Evolutionary conservation across 75 land plant genomes (phyloP).

Genomic region (Picea sitchensis): DNA sequence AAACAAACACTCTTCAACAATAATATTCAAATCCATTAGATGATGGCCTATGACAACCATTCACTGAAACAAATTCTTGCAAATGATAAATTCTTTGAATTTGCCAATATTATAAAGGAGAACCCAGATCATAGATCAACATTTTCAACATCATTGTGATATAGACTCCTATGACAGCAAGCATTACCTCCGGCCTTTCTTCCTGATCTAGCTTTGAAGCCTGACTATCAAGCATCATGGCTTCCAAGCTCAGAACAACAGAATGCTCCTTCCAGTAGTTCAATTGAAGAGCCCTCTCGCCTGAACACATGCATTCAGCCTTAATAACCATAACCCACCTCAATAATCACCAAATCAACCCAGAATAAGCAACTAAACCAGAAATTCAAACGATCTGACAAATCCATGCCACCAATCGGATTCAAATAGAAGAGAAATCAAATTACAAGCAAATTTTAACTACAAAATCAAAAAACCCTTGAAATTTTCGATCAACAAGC

Average conservation of each 20-base stretch:
- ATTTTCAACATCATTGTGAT: neutral
- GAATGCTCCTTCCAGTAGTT: constrained; percentile 97
- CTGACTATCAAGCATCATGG: constrained; percentile 96
- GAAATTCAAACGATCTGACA: no score
- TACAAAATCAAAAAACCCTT: no score
- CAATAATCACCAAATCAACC: neutral
- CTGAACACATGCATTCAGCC: constrained; percentile 3
- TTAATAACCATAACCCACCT: neutral
- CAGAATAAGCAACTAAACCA: neutral
- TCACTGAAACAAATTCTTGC: no score
- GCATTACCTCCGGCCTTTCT: constrained; percentile 89
- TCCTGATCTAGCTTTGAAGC: constrained; percentile 91
- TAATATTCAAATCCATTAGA: no score
- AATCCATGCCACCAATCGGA: neutral
- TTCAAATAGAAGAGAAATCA: neutral
- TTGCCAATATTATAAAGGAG: no score
- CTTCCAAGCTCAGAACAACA: constrained; percentile 70
- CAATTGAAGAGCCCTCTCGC: constrained; percentile 67
- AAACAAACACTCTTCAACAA: no score
- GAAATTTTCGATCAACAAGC: no score
- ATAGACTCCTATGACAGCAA: neutral
- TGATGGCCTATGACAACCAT: no score
- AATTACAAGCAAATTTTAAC: no score
- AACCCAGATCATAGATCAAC: neutral
- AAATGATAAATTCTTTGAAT: no score